Evolutionary conservation across 192 early-diverging fungal genomes (phyloP), one percentile per base, ranked within the genome.

Genomic region (Coemansia sp.): DNA sequence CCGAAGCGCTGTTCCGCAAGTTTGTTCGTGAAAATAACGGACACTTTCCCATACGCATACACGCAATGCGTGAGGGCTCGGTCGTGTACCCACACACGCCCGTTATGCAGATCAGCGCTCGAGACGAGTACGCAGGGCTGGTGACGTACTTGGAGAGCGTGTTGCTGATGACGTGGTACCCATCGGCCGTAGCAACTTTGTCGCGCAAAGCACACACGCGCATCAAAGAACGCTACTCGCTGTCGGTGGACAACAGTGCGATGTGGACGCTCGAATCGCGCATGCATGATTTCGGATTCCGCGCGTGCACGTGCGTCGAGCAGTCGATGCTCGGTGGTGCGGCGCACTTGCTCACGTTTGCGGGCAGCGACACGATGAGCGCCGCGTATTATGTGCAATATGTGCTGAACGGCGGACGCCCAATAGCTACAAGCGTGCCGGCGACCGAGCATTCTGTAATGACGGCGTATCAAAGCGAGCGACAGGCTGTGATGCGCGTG

Each of bases 391-490:
- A 90, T 72, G 91, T 85, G 5, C 91, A 95, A 68, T 89, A 85
- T 47, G 49, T 83, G 21, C 84, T 93, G 28, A 95, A 95, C 55
- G 69, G 67, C 46, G 91, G 91, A 3, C 82, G 85, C 9, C 84
- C 91, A 0, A 84, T 93, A 15, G 93, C 75, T 2, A 85, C 80
- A 4, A 91, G 91, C 28, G 87, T 95, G 49, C 93, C 93, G 0
- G 91, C 93, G 0, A 95, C 91, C 2, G 93, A 95, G 67, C 93
- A 95, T 68, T 95, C 93, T 19, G 85, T 95, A 46, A 95, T 95
- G 93, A 93, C 86, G 0, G 74, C 91, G 7, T 85, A 84, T 70
- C 57, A 52, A 20, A 86, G 84, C 36, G 93, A 95, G 69, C 82
- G 71, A 47, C 85, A 86, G 21, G 93, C 93, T 1, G 85, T 95